A percentile compares a stretch with the other conserved stretches of the same genome.
Evolutionary conservation across 345 rosid species (phyloP).

Genomic region (Linum lewisii): DNA sequence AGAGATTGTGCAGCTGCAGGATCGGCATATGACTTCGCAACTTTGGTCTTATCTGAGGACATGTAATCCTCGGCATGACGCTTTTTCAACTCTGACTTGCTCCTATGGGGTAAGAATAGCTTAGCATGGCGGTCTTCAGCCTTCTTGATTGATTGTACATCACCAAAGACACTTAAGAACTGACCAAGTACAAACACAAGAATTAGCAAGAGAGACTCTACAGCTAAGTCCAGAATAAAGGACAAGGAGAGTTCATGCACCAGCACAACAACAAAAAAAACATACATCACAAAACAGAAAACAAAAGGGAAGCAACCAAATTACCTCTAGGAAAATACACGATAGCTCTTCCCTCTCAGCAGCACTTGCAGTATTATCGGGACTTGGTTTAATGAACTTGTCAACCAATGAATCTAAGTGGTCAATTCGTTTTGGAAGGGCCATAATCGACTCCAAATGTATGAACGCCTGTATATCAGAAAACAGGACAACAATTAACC

Average conservation of each 20-base stretch:
- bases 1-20: conserved; percentile 48
- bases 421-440: conserved; percentile 60
- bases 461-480: conserved; percentile 42
- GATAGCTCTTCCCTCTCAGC: conserved; percentile 88
- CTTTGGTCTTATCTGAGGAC: conserved; percentile 68
- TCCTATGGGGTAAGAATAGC: conserved; percentile 53
- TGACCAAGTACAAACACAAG: conserved; percentile 6
- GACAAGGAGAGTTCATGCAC: too few species aligned
- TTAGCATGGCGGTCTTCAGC: conserved; percentile 82
- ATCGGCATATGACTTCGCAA: conserved; percentile 55
- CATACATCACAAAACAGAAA: neutral
- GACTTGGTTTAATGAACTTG: conserved; percentile 48
- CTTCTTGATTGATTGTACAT: conserved; percentile 46
- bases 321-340: conserved; percentile 79
- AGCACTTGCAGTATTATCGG: conserved; percentile 43
- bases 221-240: too few species aligned
- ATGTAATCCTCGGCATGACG: conserved; percentile 78
- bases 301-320: neutral
- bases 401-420: conserved; percentile 63
- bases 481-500: conserved; percentile 9
- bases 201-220: too few species aligned
- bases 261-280: too few species aligned
- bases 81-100: conserved; percentile 61
- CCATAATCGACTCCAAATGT: conserved; percentile 60
- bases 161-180: conserved; percentile 82